phyloP scores from a whole-genome alignment of 2,329 filamentous ascomycete genomes.

The Talaromyces funiculosus region DNA sequence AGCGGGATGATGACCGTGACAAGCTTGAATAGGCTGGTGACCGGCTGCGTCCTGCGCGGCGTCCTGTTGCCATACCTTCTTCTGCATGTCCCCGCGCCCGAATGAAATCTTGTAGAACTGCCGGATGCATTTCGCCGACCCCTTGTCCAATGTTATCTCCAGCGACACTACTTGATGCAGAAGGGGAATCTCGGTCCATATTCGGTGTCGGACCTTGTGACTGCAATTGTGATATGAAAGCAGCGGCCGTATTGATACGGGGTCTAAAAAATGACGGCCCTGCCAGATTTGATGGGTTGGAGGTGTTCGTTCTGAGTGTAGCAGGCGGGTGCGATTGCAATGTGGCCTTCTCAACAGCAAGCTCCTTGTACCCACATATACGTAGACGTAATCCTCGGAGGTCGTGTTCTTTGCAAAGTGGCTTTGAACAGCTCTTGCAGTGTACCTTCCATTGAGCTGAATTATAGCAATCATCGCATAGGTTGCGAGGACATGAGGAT shows the following conservation, averaged over 20 bases:
- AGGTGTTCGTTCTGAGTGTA: background rate
- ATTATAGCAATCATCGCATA: slow-evolving; percentile 54
- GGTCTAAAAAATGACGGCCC: background rate
- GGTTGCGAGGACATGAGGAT: slow-evolving; percentile 49
- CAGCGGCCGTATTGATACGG: background rate
- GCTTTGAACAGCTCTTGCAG: slow-evolving; percentile 52
- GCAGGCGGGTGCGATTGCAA: slow-evolving; percentile 28
- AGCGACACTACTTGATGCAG: slow-evolving; percentile 32
- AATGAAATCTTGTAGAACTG: slow-evolving; percentile 19
- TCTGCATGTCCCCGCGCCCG: slow-evolving; percentile 14
- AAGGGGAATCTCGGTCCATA: slow-evolving; percentile 20
- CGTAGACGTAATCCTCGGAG: slow-evolving; percentile 51
- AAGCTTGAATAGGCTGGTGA: slow-evolving; percentile 37
- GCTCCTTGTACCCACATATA: slow-evolving; percentile 53
- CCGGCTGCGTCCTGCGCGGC: slow-evolving; percentile 30
- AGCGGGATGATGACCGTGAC: slow-evolving; percentile 36
- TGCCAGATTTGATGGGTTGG: background rate
- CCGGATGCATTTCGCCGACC: slow-evolving; percentile 21
- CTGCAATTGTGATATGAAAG: slow-evolving; percentile 5
- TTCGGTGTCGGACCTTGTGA: slow-evolving; percentile 15
- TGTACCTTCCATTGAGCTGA: slow-evolving; percentile 56
- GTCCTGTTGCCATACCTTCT: slow-evolving; percentile 20
- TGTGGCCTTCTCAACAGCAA: slow-evolving; percentile 45
- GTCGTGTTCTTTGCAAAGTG: slow-evolving; percentile 56
- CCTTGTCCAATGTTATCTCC: slow-evolving; percentile 28